Conservation (phyloP, 495 filamentous ascomycete species). For the Podospora pseudoanserina region DNA sequence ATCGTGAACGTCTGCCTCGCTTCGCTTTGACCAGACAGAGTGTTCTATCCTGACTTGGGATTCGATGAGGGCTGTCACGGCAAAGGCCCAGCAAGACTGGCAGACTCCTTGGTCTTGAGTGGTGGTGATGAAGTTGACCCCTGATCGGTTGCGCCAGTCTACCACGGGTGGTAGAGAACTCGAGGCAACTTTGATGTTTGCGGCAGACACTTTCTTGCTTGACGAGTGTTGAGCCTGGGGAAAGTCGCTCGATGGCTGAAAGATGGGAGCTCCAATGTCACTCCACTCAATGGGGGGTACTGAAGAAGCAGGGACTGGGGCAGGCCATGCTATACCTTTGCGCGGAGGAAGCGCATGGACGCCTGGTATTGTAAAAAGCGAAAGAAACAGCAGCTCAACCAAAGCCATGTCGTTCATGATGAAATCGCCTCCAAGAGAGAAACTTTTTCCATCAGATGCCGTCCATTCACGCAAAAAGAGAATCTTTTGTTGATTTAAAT, state of each 20-base stretch:
- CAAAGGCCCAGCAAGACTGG: conserved; percentile 27
- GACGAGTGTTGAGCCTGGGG: not conserved
- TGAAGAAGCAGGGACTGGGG: conserved; percentile 13
- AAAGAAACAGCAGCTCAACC: too few species aligned
- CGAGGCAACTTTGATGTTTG: not conserved
- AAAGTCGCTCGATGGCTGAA: not conserved
- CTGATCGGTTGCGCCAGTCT: conserved; percentile 22
- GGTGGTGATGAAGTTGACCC: conserved; percentile 21
- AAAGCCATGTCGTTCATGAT: too few species aligned
- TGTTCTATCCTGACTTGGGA: conserved; percentile 25
- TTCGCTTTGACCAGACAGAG: conserved; percentile 23
- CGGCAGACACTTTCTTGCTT: not conserved
- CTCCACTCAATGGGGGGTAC: conserved; percentile 17
- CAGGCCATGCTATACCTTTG: conserved; percentile 10
- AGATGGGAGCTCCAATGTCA: not conserved
- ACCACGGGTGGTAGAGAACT: not conserved
- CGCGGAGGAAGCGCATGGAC: too few species aligned
- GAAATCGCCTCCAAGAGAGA: too few species aligned
- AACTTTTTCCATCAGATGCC: too few species aligned
- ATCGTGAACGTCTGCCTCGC: conserved; percentile 25
- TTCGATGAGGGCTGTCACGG: conserved; percentile 21
- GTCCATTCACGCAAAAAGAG: too few species aligned
- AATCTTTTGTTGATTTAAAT: too few species aligned
- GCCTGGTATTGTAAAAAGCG: too few species aligned
- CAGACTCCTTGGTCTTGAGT: conserved; percentile 22